Evolutionary conservation across 305 asterid genomes (phyloP), one percentile per base, ranked within the genome.

Genomic region (Vinca major): DNA sequence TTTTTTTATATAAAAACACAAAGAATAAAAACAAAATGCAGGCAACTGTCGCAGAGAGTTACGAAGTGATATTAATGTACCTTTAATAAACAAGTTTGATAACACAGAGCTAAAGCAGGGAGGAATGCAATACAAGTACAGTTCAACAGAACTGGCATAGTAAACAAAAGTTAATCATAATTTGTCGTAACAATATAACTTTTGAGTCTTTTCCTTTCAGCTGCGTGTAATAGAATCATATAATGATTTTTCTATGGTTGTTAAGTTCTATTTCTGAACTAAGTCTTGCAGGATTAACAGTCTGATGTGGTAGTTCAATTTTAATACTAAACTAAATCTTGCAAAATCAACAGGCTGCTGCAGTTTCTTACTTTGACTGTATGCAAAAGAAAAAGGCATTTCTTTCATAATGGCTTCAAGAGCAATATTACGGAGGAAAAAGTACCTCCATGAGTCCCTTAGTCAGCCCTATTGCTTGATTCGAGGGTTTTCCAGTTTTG

Each of bases 321-420:
- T 51, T 33, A 3, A 14, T 16, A 0, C 1, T 36, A 48, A 50
- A 48, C 41, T 60, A 21, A 8, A 8, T 49, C 5, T 19, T 58
- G 12, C 64, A 33, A 9, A 6, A 57, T 66, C 63, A 39, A 58
- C 67, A 66, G 67, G 71, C 47, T 39, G 47, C 47, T 66, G 51
- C 58, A 5, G 36, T 20, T 13, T 26, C 60, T 47, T 57, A 7
- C 17, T 26, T 50, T 52, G 41, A 66, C 63, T 67, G 74, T 70
- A 71, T 78, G 75, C 80, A 57, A 49, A 43, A 50, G 20, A 48
- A 56, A 26, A 65, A 55, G 50, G 44, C 9, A 56, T 66, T 43
- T 74, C 69, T 73, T 72, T 72, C 73, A 69, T 71, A 66, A 93
- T 93, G 97, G 89, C 97, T 79, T 87, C 96, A 50, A 86, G 91